Percentiles rank a stretch among this genome's conserved stretches.
Conservation (phyloP, 2,329 filamentous ascomycete genomes). For the Cytospora mali region DNA sequence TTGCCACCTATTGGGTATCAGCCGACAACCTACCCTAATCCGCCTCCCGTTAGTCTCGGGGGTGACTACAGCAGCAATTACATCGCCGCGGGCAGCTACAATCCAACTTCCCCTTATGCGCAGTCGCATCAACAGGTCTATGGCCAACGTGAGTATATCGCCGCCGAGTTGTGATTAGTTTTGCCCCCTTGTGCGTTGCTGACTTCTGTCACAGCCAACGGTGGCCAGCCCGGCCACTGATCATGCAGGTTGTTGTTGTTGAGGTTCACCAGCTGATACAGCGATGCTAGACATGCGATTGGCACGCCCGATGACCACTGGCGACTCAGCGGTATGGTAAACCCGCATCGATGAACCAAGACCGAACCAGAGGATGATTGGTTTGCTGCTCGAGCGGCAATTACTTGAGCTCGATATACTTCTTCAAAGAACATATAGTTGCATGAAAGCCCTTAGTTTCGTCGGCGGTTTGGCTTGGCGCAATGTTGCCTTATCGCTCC, state of each 20-base stretch:
- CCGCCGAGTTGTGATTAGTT: slow-evolving; percentile 1
- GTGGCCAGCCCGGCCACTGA: slow-evolving; percentile 32
- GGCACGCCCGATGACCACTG: slow-evolving; percentile 2
- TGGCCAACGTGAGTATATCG: slow-evolving; percentile 53
- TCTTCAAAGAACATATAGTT: not conserved
- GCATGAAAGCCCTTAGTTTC: slow-evolving; percentile 8
- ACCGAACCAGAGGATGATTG: not conserved
- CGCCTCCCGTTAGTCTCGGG: slow-evolving; percentile 56
- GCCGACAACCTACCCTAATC: slow-evolving; percentile 67
- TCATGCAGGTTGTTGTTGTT: slow-evolving; percentile 3
- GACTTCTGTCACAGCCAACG: slow-evolving; percentile 37
- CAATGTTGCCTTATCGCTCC: slow-evolving; percentile 1
- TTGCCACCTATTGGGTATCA: slow-evolving; percentile 78
- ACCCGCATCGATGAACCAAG: not conserved
- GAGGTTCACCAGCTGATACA: slow-evolving; percentile 15
- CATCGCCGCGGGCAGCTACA: slow-evolving; percentile 52
- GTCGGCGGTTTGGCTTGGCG: not conserved
- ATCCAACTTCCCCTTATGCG: slow-evolving; percentile 61
- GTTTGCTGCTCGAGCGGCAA: not conserved
- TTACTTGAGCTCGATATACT: not conserved
- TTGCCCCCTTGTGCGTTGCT: slow-evolving; percentile 29
- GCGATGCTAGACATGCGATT: slow-evolving; percentile 7
- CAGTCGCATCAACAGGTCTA: slow-evolving; percentile 62
- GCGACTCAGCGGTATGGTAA: not conserved
- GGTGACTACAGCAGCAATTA: slow-evolving; percentile 58